Evolutionary conservation across 1,139 yeast genomes (phyloP), one percentile per base, ranked within the genome.

Genomic region (Sugiyamaella xylanicola): DNA sequence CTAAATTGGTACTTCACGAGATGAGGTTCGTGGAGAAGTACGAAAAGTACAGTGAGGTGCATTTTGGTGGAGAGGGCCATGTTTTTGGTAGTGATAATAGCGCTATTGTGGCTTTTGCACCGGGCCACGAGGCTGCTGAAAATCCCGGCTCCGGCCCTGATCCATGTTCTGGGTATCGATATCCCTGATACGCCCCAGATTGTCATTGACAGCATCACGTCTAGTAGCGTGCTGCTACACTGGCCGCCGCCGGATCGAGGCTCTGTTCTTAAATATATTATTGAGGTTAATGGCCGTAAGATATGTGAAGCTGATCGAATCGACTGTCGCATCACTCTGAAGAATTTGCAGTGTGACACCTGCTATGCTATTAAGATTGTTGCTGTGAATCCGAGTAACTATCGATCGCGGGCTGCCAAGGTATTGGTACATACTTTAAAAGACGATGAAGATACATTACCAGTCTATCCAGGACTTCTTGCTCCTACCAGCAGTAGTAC

Each of bases 171-270:
- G 48, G 80, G 81, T 50, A 77, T 84, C 27, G 78, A 77, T 40
- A 77, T 83, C 16, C 88, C 89, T 1, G 77, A 78, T 35, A 74
- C 84, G 4, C 85, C 86, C 0, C 73, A 77, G 53, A 76, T 84
- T 5, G 80, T 85, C 2, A 76, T 84, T 9, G 86, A 82, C 61
- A 76, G 77, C 57, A 77, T 85, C 44, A 76, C 84, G 0, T 72
- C 75, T 37, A 71, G 74, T 15, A 70, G 79, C 3, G 77, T 84
- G 20, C 75, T 78, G 4, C 60, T 85, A 22, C 87, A 84, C 62
- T 85, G 89, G 90, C 81, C 80, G 47, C 58, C 67, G 40, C 70
- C 77, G 45, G 69, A 68, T 55, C 59, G 68, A 42, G 65, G 63
- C 36, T 49, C 64, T 7, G 74, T 73, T 5, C 70, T 75, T 50